Evolutionary conservation across 164 flowering plant genomes (phyloP).

Genomic region (Aristolochia californica): DNA sequence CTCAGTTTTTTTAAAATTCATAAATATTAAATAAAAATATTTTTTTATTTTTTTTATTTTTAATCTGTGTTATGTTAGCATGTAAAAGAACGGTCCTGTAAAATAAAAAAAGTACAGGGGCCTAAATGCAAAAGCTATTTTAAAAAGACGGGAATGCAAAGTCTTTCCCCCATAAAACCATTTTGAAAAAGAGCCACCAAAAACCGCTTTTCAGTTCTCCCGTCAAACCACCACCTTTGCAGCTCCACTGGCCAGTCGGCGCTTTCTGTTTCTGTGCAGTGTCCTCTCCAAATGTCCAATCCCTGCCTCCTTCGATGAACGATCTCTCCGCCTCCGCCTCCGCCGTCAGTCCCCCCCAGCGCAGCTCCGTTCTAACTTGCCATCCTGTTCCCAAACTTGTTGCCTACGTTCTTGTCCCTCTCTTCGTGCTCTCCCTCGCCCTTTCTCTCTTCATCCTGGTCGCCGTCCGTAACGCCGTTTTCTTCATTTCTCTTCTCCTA

Average conservation of each 20-base stretch:
- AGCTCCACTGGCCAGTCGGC: neutral
- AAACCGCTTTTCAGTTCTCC: no score
- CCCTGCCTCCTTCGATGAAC: conserved; percentile 19
- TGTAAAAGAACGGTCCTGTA: no score
- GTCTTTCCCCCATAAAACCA: no score
- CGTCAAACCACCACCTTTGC: no score
- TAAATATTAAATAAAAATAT: no score
- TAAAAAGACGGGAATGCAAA: no score
- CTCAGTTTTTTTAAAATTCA: no score
- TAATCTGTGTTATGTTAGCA: no score
- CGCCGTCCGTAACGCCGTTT: conserved; percentile 41
- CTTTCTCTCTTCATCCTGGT: conserved; percentile 40
- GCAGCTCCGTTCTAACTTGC: conserved; percentile 14
- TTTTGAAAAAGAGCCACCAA: no score
- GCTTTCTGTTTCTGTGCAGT: neutral
- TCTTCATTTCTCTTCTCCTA: conserved; percentile 25
- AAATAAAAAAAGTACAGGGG: no score
- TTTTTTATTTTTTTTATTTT: no score
- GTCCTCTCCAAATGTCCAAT: neutral
- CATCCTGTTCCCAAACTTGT: conserved; percentile 28
- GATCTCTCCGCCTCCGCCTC: conserved; percentile 27
- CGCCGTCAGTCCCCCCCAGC: neutral
- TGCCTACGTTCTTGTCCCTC: conserved; percentile 22
- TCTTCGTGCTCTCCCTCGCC: conserved; percentile 26
- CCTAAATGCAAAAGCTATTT: no score